phyloP scores from a whole-genome alignment of 2,329 filamentous ascomycete genomes.

The Aspergillus ibericus region DNA sequence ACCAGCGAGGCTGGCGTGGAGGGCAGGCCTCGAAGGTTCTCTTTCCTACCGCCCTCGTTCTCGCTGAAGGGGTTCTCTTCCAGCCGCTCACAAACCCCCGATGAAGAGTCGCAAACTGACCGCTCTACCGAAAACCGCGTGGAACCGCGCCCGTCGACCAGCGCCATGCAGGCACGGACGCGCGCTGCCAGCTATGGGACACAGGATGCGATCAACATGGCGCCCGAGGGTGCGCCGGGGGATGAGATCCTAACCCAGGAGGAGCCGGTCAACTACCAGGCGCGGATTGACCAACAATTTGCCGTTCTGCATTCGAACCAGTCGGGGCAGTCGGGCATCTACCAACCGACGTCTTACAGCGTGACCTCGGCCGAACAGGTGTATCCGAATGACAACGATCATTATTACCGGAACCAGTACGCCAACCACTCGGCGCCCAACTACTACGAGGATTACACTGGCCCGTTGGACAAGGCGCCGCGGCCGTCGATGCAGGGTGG shows the following conservation, averaged over 20 bases:
- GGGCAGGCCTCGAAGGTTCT: slow-evolving; percentile 67
- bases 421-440: slow-evolving; percentile 36
- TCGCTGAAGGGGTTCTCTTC: slow-evolving; percentile 64
- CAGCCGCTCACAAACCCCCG: slow-evolving; percentile 53
- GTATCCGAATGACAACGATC: slow-evolving; percentile 33
- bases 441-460: slow-evolving; percentile 52
- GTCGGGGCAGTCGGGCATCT: slow-evolving; percentile 32
- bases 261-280: slow-evolving; percentile 40
- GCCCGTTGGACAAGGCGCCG: slow-evolving; percentile 41
- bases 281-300: slow-evolving; percentile 45
- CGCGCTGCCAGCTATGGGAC: slow-evolving; percentile 36
- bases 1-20: slow-evolving; percentile 64
- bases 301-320: slow-evolving; percentile 38
- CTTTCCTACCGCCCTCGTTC: slow-evolving; percentile 65
- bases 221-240: slow-evolving; percentile 28
- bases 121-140: slow-evolving; percentile 33
- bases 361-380: slow-evolving; percentile 32
- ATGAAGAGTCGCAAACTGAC: slow-evolving; percentile 41
- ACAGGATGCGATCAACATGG: slow-evolving; percentile 31
- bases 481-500: slow-evolving; percentile 46
- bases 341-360: slow-evolving; percentile 29
- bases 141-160: slow-evolving; percentile 38
- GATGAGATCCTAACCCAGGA: slow-evolving; percentile 26
- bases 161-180: slow-evolving; percentile 28
- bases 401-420: slow-evolving; percentile 31